Evolutionary conservation across 345 rosid species (phyloP).

Genomic region (sweet orange (Citrus sinensis)): DVS_A1.0 CM039164.1:26011001-26011500

Average conservation of each 20-base stretch:
- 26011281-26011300: neutral
- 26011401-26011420: constrained; percentile 82
- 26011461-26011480: constrained; percentile 82
- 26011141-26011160: neutral
- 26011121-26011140: neutral
- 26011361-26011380: constrained; percentile 9
- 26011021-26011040: neutral
- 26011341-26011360: constrained; percentile 16
- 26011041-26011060: constrained; percentile 2
- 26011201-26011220: neutral
- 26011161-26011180: neutral
- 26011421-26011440: constrained; percentile 77
- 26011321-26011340: neutral
- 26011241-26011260: neutral
- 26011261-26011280: neutral
- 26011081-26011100: neutral
- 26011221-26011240: neutral
- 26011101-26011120: neutral
- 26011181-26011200: neutral
- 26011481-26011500: constrained; percentile 81
- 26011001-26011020: neutral
- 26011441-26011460: constrained; percentile 89
- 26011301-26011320: neutral
- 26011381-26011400: constrained; percentile 85
- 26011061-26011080: neutral